Percentiles rank a stretch among this genome's conserved stretches.
Conservation (phyloP, 352 stramenopile genomes). For the Phytophthora constricta region DNA sequence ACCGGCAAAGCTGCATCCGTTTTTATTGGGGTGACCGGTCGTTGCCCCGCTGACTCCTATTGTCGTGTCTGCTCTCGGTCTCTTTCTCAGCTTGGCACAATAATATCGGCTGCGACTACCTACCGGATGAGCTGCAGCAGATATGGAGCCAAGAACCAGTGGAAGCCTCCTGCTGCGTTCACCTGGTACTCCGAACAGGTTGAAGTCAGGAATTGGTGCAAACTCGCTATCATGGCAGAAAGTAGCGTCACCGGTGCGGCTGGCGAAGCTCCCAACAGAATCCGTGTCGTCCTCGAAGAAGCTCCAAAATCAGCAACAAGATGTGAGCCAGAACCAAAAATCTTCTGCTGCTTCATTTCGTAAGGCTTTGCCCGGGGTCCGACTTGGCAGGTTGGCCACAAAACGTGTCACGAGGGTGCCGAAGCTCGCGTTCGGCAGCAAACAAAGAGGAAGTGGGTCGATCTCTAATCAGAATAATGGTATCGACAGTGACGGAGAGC, state of each 20-base stretch:
- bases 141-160: constrained; percentile 25
- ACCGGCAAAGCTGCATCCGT: constrained; percentile 12
- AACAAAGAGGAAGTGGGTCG: constrained; percentile 14
- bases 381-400: background rate
- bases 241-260: constrained; percentile 9
- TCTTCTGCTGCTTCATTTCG: background rate
- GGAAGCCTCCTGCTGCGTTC: constrained; percentile 2
- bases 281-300: constrained; percentile 19
- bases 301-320: constrained; percentile 22
- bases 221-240: constrained; percentile 13
- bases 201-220: constrained; percentile 3
- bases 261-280: constrained; percentile 14
- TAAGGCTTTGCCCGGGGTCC: constrained; percentile 5
- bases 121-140: constrained; percentile 12
- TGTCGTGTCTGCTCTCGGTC: background rate
- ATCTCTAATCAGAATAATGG: constrained; percentile 42
- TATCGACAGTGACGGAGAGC: constrained; percentile 8
- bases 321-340: constrained; percentile 21
- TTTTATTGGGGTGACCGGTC: constrained; percentile 27
- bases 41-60: constrained; percentile 19
- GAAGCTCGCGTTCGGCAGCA: constrained; percentile 29
- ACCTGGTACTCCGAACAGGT: background rate
- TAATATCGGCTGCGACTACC: too few species aligned
- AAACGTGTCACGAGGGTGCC: constrained; percentile 44
- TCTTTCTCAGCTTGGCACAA: too few species aligned